phyloP scores from a whole-genome alignment of 345 rosid species.

The Kernera saxatilis region DNA sequence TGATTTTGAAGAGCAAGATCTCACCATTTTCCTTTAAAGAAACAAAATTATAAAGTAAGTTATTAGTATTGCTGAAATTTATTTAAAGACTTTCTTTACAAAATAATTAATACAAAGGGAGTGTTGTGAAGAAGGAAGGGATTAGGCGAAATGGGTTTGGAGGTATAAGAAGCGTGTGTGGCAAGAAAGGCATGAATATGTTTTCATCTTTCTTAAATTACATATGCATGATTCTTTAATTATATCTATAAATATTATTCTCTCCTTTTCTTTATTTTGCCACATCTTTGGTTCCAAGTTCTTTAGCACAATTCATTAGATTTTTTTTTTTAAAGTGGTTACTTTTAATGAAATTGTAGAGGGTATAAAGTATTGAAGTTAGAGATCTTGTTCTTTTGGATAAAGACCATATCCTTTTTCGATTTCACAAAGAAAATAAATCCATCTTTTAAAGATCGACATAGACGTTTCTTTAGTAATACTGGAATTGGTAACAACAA shows the following conservation, averaged over 20 bases:
- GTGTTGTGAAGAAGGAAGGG: constrained; percentile 31
- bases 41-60: neutral
- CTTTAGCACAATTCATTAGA: neutral
- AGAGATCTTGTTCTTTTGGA: neutral
- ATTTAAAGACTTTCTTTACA: neutral
- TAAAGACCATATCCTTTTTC: neutral
- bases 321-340: neutral
- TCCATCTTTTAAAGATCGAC: neutral
- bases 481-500: neutral
- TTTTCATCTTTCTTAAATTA: constrained; percentile 22
- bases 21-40: constrained; percentile 21
- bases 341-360: neutral
- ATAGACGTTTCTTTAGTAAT: neutral
- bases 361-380: neutral
- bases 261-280: neutral
- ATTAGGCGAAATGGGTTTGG: constrained; percentile 33
- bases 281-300: constrained; percentile 5
- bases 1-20: constrained; percentile 29
- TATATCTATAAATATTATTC: neutral
- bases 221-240: constrained; percentile 24
- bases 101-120: constrained; percentile 25
- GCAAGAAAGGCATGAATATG: constrained; percentile 36
- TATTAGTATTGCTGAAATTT: neutral
- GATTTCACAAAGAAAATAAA: neutral
- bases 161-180: constrained; percentile 35